These are phyloP conservation scores for Trichoderma atroviride DNA, from an alignment of 2,329 filamentous ascomycete genomes.

Conservation along the genomic window DNA sequence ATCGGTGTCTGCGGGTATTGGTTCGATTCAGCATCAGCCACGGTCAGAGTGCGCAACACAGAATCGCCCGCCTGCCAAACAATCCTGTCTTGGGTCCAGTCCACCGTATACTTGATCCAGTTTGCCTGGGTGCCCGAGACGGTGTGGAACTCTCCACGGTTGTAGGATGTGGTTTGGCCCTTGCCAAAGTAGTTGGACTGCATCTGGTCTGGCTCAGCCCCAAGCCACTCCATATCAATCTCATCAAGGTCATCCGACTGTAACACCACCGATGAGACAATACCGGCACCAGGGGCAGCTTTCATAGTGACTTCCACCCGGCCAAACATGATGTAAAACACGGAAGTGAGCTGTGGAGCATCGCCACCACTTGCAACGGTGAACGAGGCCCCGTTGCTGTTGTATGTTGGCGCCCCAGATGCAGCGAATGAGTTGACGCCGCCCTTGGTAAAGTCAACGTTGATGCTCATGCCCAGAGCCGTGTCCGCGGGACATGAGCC, in stretches of 20 bases:
- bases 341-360: slow-evolving; percentile 79
- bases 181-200: slow-evolving; percentile 98
- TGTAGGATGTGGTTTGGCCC: slow-evolving; percentile 80
- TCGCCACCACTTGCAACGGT: slow-evolving; percentile 79
- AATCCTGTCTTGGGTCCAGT: slow-evolving; percentile 86
- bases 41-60: slow-evolving; percentile 74
- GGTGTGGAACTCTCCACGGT: slow-evolving; percentile 80
- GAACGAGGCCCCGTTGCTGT: slow-evolving; percentile 75
- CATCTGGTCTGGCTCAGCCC: slow-evolving; percentile 73
- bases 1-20: slow-evolving; percentile 96
- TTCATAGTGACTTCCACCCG: slow-evolving; percentile 84
- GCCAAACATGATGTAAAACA: slow-evolving; percentile 99
- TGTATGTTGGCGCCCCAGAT: slow-evolving; percentile 72
- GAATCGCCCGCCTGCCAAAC: slow-evolving; percentile 83
- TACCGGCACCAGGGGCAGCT: slow-evolving; percentile 83
- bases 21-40: slow-evolving; percentile 65
- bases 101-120: slow-evolving; percentile 86
- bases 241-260: slow-evolving; percentile 93
- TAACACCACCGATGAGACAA: slow-evolving; percentile 89
- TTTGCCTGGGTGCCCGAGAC: slow-evolving; percentile 67
- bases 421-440: slow-evolving; percentile 76
- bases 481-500: slow-evolving; percentile 72
- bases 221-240: slow-evolving; percentile 97
- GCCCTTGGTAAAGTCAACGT: slow-evolving; percentile 81
- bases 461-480: slow-evolving; percentile 79